Evolutionary conservation across 139 green algal species (phyloP), one percentile per base, ranked within the genome.

Genomic region (Klebsormidium nitens): DNA sequence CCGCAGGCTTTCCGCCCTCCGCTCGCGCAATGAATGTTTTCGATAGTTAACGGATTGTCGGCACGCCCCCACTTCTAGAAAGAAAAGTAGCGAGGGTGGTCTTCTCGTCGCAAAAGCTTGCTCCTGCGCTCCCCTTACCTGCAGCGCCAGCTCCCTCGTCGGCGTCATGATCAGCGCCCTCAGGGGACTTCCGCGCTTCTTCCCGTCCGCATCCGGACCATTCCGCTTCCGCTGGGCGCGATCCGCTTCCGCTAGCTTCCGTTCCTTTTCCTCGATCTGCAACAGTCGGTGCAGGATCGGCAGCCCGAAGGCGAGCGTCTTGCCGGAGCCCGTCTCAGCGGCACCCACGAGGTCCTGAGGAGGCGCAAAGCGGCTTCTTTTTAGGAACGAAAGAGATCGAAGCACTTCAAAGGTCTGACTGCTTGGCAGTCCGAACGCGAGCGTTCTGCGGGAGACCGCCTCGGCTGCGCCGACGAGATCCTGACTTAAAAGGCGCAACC

Each of bases 401-500:
- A 59, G 19, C 5, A 31, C 36, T 59, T 96, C 78, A 36, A 87
- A 46, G 14, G 69, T 56, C 57, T 97, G 85, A 58, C 97, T 44
- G 39, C 97, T 96, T 40, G 94, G 93, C 55, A 98, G 79, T 0
- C 86, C 93, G 72, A 97, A 99, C 0, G 94, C 94, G 40, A 99
- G 86, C 2, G 93, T 99, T 80, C 98, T 99, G n/a, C 94, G 93
- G 37, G 86, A 95, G 6, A 93, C 93, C 3, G 94, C 98, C 76
- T 98, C 89, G 2, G 93, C 93, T 0, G 94, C 94, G 1, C 93
- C 93, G 58, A 99, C 89, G 4, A 99, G 68, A 74, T 98, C 94
- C 71, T 76, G 69, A 50, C 11, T 50, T 8, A 8, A 50, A 8
- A 14, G 11, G 14, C 42, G 42, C 42, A 8, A 14, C 8, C 42